Evolutionary conservation across 2,329 filamentous ascomycete species (phyloP), one percentile per base, ranked within the genome.

Genomic region (Nothomitra cinnamomea): DNA sequence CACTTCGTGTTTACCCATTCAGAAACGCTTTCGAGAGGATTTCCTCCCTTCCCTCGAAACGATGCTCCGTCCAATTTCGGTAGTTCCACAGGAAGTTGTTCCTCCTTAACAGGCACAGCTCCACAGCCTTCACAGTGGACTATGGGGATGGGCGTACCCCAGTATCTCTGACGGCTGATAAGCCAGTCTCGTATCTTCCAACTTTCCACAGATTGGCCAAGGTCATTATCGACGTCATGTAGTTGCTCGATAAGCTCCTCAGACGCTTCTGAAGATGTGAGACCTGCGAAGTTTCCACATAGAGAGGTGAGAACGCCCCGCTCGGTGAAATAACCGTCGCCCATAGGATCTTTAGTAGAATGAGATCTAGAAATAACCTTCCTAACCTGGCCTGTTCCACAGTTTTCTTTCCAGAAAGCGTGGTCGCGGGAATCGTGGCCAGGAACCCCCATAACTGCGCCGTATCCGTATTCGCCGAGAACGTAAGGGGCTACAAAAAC

Each of bases 151-250:
- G 88, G 88, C 0, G 87, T 79, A 13, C 88, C 88, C 88, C 88
- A 95, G 64, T 94, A 94, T 58, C 88, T 75, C 66, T 95, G 88
- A n/a, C 88, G 80, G 64, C 87, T 94, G 61, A 95, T 83, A 54
- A 95, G 71, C 88, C 88, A 95, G 67, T 95, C 88, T 56, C 87
- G 75, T 24, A 95, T 73, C 52, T 84, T 80, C 86, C 87, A 94
- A 57, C 79, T 85, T 56, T 85, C 79, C 7, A 77, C 72, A n/a
- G 70, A 65, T 54, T 78, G 72, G 8, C 80, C 85, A n/a, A 80
- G 69, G 1, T 71, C 67, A 17, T 24, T 17, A 3, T 77, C 75
- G 2, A 71, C 66, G 2, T 65, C 61, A 56, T 77, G 55, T 15
- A 78, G 66, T 32, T 65, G 65, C 22, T 69, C 63, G 17, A 87